Percentiles rank a stretch among this genome's conserved stretches.
phyloP scores from a whole-genome alignment of 352 stramenopile species.

The Phytophthora podocarpi region DNA sequence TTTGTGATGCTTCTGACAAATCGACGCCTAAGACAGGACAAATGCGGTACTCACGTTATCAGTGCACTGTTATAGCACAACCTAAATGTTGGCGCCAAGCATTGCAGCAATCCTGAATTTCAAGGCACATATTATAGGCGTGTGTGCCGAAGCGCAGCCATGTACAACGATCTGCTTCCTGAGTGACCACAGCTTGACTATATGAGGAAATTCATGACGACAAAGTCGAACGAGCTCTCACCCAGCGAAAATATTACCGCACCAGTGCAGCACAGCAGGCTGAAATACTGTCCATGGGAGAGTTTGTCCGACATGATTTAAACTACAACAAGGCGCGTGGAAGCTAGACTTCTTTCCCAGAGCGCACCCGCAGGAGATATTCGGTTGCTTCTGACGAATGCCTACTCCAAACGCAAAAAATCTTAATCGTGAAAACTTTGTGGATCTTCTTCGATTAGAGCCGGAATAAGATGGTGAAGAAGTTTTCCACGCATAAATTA shows the following conservation, averaged over 20 bases:
- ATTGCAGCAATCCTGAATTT: background rate
- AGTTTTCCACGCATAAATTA: conserved; percentile 6
- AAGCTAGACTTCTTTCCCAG: background rate
- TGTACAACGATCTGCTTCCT: background rate
- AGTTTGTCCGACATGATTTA: conserved; percentile 9
- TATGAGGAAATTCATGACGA: background rate
- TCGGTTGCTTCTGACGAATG: background rate
- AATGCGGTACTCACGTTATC: conserved; percentile 4
- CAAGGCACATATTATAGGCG: background rate
- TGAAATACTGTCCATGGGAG: no score
- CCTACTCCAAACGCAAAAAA: background rate
- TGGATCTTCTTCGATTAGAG: background rate
- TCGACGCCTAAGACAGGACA: no score
- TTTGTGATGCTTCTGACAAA: no score
- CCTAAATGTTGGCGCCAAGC: background rate
- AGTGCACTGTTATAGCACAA: conserved; percentile 3
- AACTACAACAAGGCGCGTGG: background rate
- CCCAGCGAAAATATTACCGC: background rate
- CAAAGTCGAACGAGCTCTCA: background rate
- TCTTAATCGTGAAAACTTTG: background rate
- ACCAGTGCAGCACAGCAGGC: background rate
- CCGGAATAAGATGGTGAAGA: background rate
- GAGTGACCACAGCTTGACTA: background rate
- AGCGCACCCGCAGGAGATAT: background rate
- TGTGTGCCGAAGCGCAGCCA: conserved; percentile 2